Conservation (phyloP, 2,329 filamentous ascomycete genomes). For the Diaporthe humulicola region DNA sequence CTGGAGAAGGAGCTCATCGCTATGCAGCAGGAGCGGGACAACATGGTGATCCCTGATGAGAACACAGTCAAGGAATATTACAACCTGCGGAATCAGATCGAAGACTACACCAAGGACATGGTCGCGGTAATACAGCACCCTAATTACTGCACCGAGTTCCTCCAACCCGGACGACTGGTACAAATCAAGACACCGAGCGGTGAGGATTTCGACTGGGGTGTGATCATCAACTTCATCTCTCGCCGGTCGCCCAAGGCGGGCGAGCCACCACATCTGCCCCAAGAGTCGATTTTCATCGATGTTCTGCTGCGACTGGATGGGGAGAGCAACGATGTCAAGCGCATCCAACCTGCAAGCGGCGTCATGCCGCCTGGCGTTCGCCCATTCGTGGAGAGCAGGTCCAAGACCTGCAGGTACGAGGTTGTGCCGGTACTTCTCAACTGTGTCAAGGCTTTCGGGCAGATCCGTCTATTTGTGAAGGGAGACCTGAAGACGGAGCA, state of each 20-base stretch:
- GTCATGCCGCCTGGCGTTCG: constrained; percentile 70
- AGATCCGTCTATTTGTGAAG: constrained; percentile 86
- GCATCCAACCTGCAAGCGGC: constrained; percentile 71
- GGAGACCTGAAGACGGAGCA: constrained; percentile 78
- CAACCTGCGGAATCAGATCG: constrained; percentile 86
- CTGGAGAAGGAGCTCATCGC: constrained; percentile 87
- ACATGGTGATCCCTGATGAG: constrained; percentile 86
- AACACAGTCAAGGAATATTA: constrained; percentile 94
- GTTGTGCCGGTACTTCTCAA: constrained; percentile 88
- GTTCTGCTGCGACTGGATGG: constrained; percentile 77
- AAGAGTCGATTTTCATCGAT: constrained; percentile 86
- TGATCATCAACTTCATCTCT: constrained; percentile 80
- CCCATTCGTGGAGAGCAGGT: constrained; percentile 67
- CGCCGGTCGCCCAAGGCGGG: constrained; percentile 77
- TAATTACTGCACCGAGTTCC: constrained; percentile 84
- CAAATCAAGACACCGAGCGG: constrained; percentile 83
- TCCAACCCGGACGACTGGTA: constrained; percentile 89
- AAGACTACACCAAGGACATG: constrained; percentile 89
- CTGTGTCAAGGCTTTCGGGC: constrained; percentile 86
- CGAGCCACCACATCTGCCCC: constrained; percentile 76
- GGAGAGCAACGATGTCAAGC: constrained; percentile 61
- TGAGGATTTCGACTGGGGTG: constrained; percentile 94
- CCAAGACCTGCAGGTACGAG: constrained; percentile 78
- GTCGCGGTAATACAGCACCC: constrained; percentile 92
- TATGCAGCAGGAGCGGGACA: constrained; percentile 80